Base-by-base conservation (phyloP, 176 grass and related monocot species). In the Cenchrus purpureus region DNA sequence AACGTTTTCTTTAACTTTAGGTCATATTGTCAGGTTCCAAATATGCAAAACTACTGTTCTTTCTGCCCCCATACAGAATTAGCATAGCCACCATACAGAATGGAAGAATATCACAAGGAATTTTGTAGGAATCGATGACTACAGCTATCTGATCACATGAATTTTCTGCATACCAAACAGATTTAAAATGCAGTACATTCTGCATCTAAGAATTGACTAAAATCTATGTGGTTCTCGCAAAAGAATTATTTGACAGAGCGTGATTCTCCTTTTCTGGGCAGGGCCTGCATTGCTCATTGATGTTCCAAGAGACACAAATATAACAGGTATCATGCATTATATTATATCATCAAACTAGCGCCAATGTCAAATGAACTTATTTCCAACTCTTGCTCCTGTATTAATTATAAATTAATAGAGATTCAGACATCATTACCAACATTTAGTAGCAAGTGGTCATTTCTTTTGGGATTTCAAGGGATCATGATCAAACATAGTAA, bases 261-360 rank as follows among this genome's bases (percentile, higher is more conserved):
- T 48, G 31, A 20, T 75, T 81, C 34, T 6, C 37, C 11, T 44
- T 61, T 80, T 46, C 77, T 92, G 34, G 54, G 84, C 85, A 98
- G 95, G 95, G 60, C 95, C 91, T 58, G 89, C 93, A 12, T 82
- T 98, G 62, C 77, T 98, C 59, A 78, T 98, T 77, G 95, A 98
- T 89, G 87, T 95, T 88, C 93, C 89, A 25, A 94, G 91, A 81
- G 52, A 95, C 87, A 90, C 87, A 60, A 98, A 95, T 49, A 90
- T 98, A 90, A 98, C 96, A 94, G 93, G 96, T 98, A 90, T 16
- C 6, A 50, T 62, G 40, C 28, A 60, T 57, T 48, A 50, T 17
- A 51, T 19, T 54, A 81, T 46, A 81, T 46, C 52, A 62, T 5
- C 32, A 15, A 70, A 56, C 53, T 82, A 74, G 8, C 32, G 66